Evolutionary conservation across 108 stramenopile genomes (phyloP), one percentile per base, ranked within the genome.

Genomic region (Cyclotella kingstonii): DNA sequence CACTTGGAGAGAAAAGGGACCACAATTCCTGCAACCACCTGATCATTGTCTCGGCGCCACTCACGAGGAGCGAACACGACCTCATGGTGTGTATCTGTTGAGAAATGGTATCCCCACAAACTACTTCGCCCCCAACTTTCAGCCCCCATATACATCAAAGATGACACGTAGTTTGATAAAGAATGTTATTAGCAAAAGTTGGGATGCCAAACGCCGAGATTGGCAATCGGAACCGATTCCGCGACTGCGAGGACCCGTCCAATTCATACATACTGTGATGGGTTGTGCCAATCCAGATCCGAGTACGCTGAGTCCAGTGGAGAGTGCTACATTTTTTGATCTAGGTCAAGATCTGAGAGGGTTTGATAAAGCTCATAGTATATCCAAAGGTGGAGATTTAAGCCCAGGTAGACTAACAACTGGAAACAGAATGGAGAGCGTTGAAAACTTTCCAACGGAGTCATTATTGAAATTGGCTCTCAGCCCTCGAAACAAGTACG

Each of bases 91-190:
- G 54, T 93, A 93, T 56, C 58, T 93, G 39, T 56, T 87, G 46
- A 77, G 84, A 46, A 84, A 90, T 61, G 92, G 88, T 7, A 63
- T 81, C 27, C 86, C 91, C 14, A 90, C 92, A 14, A 93, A 93
- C 61, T 93, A 93, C 68, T 93, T 93, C 68, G 83, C 89, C 29
- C 92, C 92, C 15, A 93, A 93, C 60, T 89, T 93, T 56, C 72
- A 87, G 33, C 89, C 89, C 26, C 92, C 92, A 3, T 93, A 93
- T 60, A 87, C 86, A n/a, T 90, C 92, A 22, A 89, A 84, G 47
- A 86, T 93, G 84, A 90, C 81, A 11, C 74, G 92, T 12, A 81
- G 74, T 49, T 54, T 93, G 29, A 68, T 93, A 30, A 43, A 65
- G 18, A 93, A 88, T 61, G 88, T 93, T 0, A 54, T 93, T 27